Evolutionary conservation across 2,329 filamentous ascomycete species (phyloP), one percentile per base, ranked within the genome.

Genomic region (Raffaelea deltoideospora): DNA sequence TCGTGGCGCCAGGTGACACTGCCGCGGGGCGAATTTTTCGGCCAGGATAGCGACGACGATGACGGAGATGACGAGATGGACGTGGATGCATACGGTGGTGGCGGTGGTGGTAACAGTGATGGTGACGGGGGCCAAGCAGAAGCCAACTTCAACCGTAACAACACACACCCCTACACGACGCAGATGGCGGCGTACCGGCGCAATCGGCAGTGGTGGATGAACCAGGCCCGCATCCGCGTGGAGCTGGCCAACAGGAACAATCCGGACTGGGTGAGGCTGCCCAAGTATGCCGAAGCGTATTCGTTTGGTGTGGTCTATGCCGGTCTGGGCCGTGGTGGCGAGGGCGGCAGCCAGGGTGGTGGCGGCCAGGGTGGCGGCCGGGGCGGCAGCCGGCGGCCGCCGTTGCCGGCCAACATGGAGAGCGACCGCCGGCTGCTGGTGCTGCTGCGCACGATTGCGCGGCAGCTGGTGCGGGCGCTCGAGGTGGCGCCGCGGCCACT

Each of bases 401-500:
- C 40, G 3, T 29, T 53, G 18, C 47, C 49, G 43, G 36, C 46
- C 2, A 11, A 37, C 1, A 38, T 40, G 10, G 45, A 58, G 22
- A 40, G 46, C 10, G 48, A 49, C 10, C 40, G 48, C 29, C 43
- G 49, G 18, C 47, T 53, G 36, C 45, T 55, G 32, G 41, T 43
- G 13, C 41, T 51, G 39, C 49, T 56, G 33, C 38, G 41, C 7
- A 44, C 33, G 1, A 43, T 51, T 3, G 39, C 44, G 19, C 41
- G 48, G 18, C 39, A 49, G 15, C 43, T 60, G 27, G 33, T 44
- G 22, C 44, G 45, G 1, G 47, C 49, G 1, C 17, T 20, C 2
- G 30, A 34, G 10, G 42, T 49, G 10, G 45, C 49, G 20, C 53
- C 54, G 10, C 45, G 57, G 14, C 36, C 34, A 29, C 42, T 60